Evolutionary conservation across 139 green algal species (phyloP).

Genomic region (Nannochloris sp.): DNA sequence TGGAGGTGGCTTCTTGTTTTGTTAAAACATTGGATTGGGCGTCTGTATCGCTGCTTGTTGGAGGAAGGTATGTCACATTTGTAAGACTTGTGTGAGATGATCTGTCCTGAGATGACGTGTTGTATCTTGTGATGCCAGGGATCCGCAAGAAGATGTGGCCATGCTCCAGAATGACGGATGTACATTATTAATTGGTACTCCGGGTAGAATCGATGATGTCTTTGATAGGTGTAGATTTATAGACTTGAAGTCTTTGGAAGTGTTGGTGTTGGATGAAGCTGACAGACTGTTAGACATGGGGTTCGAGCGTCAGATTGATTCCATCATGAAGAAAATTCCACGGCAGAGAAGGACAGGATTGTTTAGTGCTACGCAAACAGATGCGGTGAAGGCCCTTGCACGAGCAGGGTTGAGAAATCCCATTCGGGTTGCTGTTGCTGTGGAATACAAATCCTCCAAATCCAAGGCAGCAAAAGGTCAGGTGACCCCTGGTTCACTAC

Average conservation of each 20-base stretch:
- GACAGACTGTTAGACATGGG: slow-evolving; percentile 93
- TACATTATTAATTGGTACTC: slow-evolving; percentile 86
- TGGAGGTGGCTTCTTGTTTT: slow-evolving; percentile 69
- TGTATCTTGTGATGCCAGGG: slow-evolving; percentile 27
- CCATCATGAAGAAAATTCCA: slow-evolving; percentile 73
- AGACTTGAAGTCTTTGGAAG: slow-evolving; percentile 54
- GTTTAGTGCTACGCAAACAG: slow-evolving; percentile 94
- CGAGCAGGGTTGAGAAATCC: slow-evolving; percentile 88
- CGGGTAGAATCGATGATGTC: slow-evolving; percentile 82
- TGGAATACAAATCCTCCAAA: slow-evolving; percentile 2
- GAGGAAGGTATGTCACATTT: slow-evolving; percentile 39
- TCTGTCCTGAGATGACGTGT: neutral
- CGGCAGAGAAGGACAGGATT: slow-evolving; percentile 81
- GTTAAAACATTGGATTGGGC: slow-evolving; percentile 41
- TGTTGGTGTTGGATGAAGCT: slow-evolving; percentile 93
- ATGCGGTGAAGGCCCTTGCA: slow-evolving; percentile 74
- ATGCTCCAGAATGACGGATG: slow-evolving; percentile 50
- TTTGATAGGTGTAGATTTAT: slow-evolving; percentile 55
- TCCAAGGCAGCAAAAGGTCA: slow-evolving; percentile 18
- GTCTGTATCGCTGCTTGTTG: slow-evolving; percentile 54
- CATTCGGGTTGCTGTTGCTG: slow-evolving; percentile 41
- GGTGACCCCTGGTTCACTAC: slow-evolving; percentile 58
- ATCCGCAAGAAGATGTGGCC: slow-evolving; percentile 52
- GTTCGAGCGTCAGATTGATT: slow-evolving; percentile 58
- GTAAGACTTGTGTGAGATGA: neutral